Conservation (phyloP, 2,329 filamentous ascomycete species). For the Mycosphaerelloides madeirae region DNA sequence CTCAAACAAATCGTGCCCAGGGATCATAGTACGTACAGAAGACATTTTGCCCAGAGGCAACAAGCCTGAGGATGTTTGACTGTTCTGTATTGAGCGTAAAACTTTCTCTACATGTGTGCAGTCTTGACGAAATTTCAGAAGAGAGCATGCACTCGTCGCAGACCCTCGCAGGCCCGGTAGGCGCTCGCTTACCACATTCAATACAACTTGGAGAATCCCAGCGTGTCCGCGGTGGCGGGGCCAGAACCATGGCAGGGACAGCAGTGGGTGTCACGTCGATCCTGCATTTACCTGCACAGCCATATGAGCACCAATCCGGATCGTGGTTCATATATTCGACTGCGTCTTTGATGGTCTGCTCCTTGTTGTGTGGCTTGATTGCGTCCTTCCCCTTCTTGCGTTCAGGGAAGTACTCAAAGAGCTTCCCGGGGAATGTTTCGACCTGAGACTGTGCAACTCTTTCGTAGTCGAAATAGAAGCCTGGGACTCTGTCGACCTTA, state of each 20-base stretch:
- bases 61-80: slow-evolving; percentile 1
- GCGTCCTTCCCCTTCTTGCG: slow-evolving; percentile 5
- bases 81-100: slow-evolving; percentile 6
- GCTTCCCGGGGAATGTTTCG: slow-evolving; percentile 2
- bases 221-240: no score
- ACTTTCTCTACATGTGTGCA: background rate
- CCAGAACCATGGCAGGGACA: no score
- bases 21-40: slow-evolving; percentile 41
- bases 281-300: slow-evolving; percentile 6
- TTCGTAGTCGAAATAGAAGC: slow-evolving; percentile 13
- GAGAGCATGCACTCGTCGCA: background rate
- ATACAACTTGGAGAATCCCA: no score
- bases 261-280: background rate
- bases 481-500: slow-evolving; percentile 6
- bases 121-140: background rate
- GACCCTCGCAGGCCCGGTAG: background rate
- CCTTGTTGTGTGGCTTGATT: slow-evolving; percentile 2
- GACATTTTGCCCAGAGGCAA: slow-evolving; percentile 50
- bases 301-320: slow-evolving; percentile 1
- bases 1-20: no score
- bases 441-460: slow-evolving; percentile 10
- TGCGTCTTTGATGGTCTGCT: slow-evolving; percentile 4
- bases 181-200: background rate
- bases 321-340: slow-evolving; percentile 12
- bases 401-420: slow-evolving; percentile 7